phyloP scores from a whole-genome alignment of 2,329 filamentous ascomycete species.

The Dichotomopilus funicola region DNA sequence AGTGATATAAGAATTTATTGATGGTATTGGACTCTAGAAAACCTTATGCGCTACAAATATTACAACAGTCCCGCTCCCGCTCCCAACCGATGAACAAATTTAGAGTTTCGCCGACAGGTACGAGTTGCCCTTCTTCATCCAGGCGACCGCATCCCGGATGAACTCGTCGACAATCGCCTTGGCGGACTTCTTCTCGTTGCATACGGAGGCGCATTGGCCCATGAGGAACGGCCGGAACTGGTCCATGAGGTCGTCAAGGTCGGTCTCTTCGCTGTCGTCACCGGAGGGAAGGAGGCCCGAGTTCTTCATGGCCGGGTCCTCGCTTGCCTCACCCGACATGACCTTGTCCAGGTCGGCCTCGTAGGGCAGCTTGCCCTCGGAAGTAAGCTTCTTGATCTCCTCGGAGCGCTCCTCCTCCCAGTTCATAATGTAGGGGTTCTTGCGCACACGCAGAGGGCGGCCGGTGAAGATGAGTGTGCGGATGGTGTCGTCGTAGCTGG shows the following conservation, averaged over 20 bases:
- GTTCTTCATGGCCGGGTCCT: slow-evolving; percentile 53
- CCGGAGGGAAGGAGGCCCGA: slow-evolving; percentile 37
- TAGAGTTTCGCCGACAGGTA: background rate
- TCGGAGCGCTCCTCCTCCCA: slow-evolving; percentile 88
- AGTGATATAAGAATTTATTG: no score
- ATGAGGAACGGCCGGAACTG: slow-evolving; percentile 88
- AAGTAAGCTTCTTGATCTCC: slow-evolving; percentile 88
- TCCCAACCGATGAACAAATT: background rate
- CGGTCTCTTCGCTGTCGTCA: slow-evolving; percentile 53
- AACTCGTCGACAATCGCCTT: slow-evolving; percentile 94
- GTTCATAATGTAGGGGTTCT: slow-evolving; percentile 87
- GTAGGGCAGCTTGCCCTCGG: slow-evolving; percentile 85
- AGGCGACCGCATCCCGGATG: slow-evolving; percentile 69
- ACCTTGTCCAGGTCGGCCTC: slow-evolving; percentile 90
- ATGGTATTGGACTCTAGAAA: no score
- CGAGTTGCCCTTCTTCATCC: slow-evolving; percentile 57
- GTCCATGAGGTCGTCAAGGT: slow-evolving; percentile 82
- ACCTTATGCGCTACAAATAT: no score
- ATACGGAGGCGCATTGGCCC: slow-evolving; percentile 93
- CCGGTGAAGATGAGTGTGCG: slow-evolving; percentile 98
- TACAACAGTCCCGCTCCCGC: no score
- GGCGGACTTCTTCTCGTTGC: slow-evolving; percentile 85
- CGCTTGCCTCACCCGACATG: slow-evolving; percentile 52
- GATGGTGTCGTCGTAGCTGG: slow-evolving; percentile 91
- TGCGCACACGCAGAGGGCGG: slow-evolving; percentile 86